Conservation (phyloP, 768 basidiomycete genomes). For the Boletus sp. region DNA sequence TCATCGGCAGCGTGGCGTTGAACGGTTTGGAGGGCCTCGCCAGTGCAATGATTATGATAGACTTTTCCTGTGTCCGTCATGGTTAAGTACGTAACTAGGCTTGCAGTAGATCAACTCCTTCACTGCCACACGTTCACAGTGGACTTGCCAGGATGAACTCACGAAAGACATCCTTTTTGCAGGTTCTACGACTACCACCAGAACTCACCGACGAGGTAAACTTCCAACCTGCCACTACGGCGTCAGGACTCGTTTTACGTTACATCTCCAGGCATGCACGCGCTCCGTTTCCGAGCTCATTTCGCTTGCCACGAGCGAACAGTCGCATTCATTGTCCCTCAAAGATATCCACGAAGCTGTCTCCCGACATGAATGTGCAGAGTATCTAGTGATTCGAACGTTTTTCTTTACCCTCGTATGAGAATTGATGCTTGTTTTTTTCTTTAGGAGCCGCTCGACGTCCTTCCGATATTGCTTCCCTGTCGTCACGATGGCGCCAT, state of each 20-base stretch:
- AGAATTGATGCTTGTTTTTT: background rate
- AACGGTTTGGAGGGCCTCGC: slow-evolving; percentile 55
- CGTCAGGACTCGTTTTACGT: background rate
- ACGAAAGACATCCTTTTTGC: slow-evolving; percentile 11
- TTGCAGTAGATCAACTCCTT: no score
- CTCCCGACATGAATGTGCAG: slow-evolving; percentile 10
- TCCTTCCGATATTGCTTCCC: slow-evolving; percentile 37
- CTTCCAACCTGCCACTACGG: background rate
- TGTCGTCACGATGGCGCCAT: slow-evolving; percentile 27
- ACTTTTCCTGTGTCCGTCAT: slow-evolving; percentile 37
- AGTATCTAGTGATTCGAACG: slow-evolving; percentile 15
- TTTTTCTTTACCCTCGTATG: background rate
- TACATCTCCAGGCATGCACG: slow-evolving; percentile 14
- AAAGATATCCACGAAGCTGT: slow-evolving; percentile 16
- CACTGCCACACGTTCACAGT: background rate
- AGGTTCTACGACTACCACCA: slow-evolving; percentile 15
- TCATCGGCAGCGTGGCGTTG: slow-evolving; percentile 43
- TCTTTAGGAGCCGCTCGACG: slow-evolving; percentile 38
- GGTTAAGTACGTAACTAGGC: no score
- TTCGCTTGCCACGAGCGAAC: slow-evolving; percentile 11
- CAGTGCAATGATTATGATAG: slow-evolving; percentile 43
- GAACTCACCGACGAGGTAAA: slow-evolving; percentile 27
- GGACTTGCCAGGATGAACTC: slow-evolving; percentile 11
- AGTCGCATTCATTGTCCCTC: slow-evolving; percentile 9
- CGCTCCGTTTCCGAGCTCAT: slow-evolving; percentile 19